These are phyloP conservation scores for Cardamine occulta DNA, from an alignment of 345 rosid species.

Conservation along the genomic window DNA sequence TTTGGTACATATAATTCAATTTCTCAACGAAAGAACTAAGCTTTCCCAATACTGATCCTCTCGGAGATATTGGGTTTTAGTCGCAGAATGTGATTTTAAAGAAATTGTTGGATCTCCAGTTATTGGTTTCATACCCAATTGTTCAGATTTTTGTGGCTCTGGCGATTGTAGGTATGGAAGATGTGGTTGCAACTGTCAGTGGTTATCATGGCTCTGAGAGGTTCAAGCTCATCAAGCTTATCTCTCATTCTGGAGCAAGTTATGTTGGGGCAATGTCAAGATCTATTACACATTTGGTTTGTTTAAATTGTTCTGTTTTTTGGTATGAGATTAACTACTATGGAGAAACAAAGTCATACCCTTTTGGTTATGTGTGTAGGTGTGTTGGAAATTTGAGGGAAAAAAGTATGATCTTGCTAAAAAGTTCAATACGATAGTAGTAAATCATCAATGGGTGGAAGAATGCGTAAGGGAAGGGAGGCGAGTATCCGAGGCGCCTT, in stretches of 20 bases:
- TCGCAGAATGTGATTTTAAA: background rate
- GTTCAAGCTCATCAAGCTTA: constrained; percentile 81
- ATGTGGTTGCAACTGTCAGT: constrained; percentile 87
- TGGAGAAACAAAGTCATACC: background rate
- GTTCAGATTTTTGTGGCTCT: constrained; percentile 22
- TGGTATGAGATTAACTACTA: background rate
- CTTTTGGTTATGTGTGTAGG: constrained; percentile 46
- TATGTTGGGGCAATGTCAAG: constrained; percentile 76
- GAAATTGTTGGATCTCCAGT: background rate
- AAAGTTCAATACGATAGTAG: constrained; percentile 56
- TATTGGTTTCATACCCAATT: background rate
- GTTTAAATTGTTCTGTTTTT: constrained; percentile 11
- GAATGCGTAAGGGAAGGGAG: constrained; percentile 68
- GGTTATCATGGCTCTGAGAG: constrained; percentile 85
- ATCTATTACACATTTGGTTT: constrained; percentile 81
- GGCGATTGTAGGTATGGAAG: constrained; percentile 64
- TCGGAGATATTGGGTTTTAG: background rate
- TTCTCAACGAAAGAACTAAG: background rate
- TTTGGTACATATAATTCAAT: background rate
- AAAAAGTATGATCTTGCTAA: constrained; percentile 67
- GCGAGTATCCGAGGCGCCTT: constrained; percentile 67
- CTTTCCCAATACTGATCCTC: background rate
- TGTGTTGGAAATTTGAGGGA: constrained; percentile 86
- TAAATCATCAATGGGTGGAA: constrained; percentile 88
- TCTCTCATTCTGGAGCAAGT: constrained; percentile 70